Conservation (phyloP, 768 basidiomycete species). For the Pisolithus orientalis region DNA sequence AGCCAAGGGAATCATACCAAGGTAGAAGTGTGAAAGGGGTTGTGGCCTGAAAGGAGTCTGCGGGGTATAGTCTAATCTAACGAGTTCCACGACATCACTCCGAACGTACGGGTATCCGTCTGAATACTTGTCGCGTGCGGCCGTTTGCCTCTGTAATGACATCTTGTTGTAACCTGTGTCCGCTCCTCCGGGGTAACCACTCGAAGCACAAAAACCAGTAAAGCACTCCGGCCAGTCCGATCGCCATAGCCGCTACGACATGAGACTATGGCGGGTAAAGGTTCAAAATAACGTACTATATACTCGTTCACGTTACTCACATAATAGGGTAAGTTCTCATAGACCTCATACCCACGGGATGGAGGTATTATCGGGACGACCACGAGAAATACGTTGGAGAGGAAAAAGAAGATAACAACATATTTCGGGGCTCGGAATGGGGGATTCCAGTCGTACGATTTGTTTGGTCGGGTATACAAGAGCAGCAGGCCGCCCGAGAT, state of each 20-base stretch:
- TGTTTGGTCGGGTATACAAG: slow-evolving; percentile 43
- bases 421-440: slow-evolving; percentile 53
- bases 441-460: slow-evolving; percentile 50
- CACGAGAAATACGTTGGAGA: slow-evolving; percentile 62
- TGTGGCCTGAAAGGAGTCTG: neutral
- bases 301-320: slow-evolving; percentile 32
- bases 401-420: slow-evolving; percentile 48
- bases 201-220: slow-evolving; percentile 54
- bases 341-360: slow-evolving; percentile 40
- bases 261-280: slow-evolving; percentile 35
- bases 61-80: neutral
- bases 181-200: slow-evolving; percentile 42
- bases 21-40: too few relatives aligned
- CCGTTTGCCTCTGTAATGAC: slow-evolving; percentile 52
- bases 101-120: slow-evolving; percentile 24
- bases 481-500: slow-evolving; percentile 59
- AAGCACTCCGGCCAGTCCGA: slow-evolving; percentile 42
- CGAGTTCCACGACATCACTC: neutral
- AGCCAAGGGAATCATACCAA: too few relatives aligned
- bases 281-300: neutral
- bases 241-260: slow-evolving; percentile 37
- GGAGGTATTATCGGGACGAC: slow-evolving; percentile 62
- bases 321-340: slow-evolving; percentile 61
- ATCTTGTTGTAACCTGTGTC: slow-evolving; percentile 45
- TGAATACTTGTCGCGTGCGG: slow-evolving; percentile 48